phyloP scores from a whole-genome alignment of 805 yeast genomes.

The Teunomyces aglyptinius region DNA sequence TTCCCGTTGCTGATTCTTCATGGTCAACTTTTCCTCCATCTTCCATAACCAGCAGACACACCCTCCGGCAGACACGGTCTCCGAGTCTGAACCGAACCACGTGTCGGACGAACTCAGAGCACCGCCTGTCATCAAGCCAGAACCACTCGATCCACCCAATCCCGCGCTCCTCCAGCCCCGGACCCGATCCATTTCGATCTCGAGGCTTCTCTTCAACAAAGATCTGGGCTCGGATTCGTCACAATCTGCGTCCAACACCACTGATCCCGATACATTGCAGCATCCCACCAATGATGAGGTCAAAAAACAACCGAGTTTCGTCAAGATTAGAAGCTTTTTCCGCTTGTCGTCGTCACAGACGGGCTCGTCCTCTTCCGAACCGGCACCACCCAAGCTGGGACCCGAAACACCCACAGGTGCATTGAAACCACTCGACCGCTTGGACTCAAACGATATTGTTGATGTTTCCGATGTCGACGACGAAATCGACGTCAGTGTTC shows the following conservation, averaged over 20 bases:
- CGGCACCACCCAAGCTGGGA: not conserved
- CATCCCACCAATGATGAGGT: constrained; percentile 8
- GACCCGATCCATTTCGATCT: constrained; percentile 25
- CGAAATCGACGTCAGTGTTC: not conserved
- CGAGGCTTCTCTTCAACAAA: constrained; percentile 25
- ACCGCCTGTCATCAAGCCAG: constrained; percentile 11
- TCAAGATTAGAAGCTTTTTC: constrained; percentile 29
- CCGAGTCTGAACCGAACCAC: not conserved
- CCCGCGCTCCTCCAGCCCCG: constrained; percentile 7
- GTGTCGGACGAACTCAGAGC: constrained; percentile 6
- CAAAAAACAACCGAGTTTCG: constrained; percentile 21
- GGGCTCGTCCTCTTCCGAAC: not conserved
- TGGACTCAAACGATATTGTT: not conserved
- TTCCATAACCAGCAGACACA: constrained; percentile 3
- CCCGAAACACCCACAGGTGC: not conserved
- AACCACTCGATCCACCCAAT: constrained; percentile 5
- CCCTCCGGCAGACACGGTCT: not conserved
- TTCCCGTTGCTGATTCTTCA: not conserved
- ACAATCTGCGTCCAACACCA: not conserved
- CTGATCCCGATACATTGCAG: not conserved
- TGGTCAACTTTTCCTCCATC: constrained; percentile 2
- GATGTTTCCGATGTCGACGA: constrained; percentile 1
- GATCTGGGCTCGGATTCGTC: constrained; percentile 9
- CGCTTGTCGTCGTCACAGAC: constrained; percentile 13
- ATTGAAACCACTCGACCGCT: not conserved